These are phyloP conservation scores for Didymella segeticola DNA, from an alignment of 2,329 filamentous ascomycete species.

Conservation along the genomic window DNA sequence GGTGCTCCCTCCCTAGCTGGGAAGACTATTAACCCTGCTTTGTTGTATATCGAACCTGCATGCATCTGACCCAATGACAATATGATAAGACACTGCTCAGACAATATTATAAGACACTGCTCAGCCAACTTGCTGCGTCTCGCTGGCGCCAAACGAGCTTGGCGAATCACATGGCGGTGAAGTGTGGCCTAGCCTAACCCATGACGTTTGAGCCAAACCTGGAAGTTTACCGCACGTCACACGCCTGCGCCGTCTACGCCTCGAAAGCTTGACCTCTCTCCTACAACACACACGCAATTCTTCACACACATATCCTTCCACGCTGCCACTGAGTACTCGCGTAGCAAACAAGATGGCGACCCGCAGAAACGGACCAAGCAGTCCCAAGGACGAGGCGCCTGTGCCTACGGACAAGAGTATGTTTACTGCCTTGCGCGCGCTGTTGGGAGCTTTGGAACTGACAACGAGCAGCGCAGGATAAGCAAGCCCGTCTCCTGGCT, in stretches of 20 bases:
- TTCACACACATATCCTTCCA: neutral
- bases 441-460: neutral
- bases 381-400: slow-evolving; percentile 38
- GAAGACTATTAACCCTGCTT: no score
- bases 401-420: slow-evolving; percentile 14
- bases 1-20: no score
- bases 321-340: neutral
- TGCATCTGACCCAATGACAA: neutral
- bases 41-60: no score
- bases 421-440: neutral
- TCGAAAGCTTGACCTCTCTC: slow-evolving; percentile 4
- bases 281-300: slow-evolving; percentile 1
- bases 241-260: slow-evolving; percentile 5
- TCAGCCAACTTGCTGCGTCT: neutral
- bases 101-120: neutral
- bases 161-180: slow-evolving; percentile 19
- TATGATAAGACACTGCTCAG: neutral
- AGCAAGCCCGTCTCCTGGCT: slow-evolving; percentile 76
- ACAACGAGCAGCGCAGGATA: slow-evolving; percentile 65
- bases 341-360: slow-evolving; percentile 10
- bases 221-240: slow-evolving; percentile 13
- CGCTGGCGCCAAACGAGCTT: neutral
- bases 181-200: slow-evolving; percentile 4
- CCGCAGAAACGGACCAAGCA: slow-evolving; percentile 15
- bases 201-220: slow-evolving; percentile 24